Evolutionary conservation across 2,329 filamentous ascomycete genomes (phyloP), one percentile per base, ranked within the genome.

Genomic region (Aspergillus neoniger): DNA sequence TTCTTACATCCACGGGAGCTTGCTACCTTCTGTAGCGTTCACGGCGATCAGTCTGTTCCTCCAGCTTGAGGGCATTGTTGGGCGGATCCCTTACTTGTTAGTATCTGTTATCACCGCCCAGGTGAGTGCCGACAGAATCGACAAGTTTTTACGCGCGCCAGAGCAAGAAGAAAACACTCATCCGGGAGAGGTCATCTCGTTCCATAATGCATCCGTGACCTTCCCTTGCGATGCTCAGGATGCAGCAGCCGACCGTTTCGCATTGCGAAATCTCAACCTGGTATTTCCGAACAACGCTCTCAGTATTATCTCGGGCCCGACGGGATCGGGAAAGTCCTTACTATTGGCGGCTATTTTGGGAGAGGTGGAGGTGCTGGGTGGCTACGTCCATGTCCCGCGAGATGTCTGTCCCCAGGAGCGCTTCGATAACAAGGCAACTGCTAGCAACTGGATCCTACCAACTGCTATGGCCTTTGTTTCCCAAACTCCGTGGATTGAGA

Each of bases 401-500:
- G 88, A 39, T 83, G 84, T 63, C 88, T 91, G 66, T 72, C 15
- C 77, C 56, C 83, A 86, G 63, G 89, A 47, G 32, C 39, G 36
- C 12, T 39, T 41, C 19, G 44, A 44, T 21, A 5, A 28, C 21
- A 19, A 43, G 5, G 58, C 89, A 3, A 88, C 76, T 14, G 77
- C 69, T 50, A 74, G 75, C 3, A 80, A 91, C 65, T 92, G 90
- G 90, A 86, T 90, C 48, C 82, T 92, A 15, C 83, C 87, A 7
- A 83, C 83, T 2, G 82, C 87, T 4, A 82, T 91, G 49, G 90
- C 90, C 0, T 92, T 87, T 65, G 88, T 92, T 30, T 85, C 88
- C 2, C 89, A 92, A 69, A 91, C 88, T 9, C 90, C 90, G 0
- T 93, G 90, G 90, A 90, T 94, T 44, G 90, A 93, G 69, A 92